Evolutionary conservation across 129 eudicot genomes (phyloP).

Genomic region (Calendula officinalis): DNA sequence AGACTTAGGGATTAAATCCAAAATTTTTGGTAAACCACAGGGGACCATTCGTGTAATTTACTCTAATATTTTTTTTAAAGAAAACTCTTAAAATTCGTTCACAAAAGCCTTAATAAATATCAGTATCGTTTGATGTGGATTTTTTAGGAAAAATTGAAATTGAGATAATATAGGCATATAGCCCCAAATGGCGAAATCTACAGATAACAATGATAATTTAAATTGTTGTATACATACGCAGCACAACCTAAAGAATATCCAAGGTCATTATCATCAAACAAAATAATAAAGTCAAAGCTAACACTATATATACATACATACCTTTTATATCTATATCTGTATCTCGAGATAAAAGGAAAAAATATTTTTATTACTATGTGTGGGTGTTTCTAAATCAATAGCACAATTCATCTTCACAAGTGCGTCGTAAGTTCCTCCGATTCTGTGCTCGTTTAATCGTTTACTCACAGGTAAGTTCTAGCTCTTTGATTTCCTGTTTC

Average conservation of each 20-base stretch:
- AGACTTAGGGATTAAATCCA: too few relatives aligned
- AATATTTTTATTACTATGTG: slow-evolving; percentile 8
- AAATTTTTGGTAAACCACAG: too few relatives aligned
- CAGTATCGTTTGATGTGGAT: too few relatives aligned
- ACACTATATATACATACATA: slow-evolving; percentile 2
- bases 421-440: neutral
- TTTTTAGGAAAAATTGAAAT: neutral
- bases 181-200: neutral
- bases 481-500: slow-evolving; percentile 1
- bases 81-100: too few relatives aligned
- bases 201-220: neutral
- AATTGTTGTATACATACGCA: neutral
- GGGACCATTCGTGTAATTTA: too few relatives aligned
- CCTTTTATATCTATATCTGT: slow-evolving; percentile 12
- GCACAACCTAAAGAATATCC: slow-evolving; percentile 32
- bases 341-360: slow-evolving; percentile 13
- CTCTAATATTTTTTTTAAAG: too few relatives aligned
- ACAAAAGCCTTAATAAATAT: too few relatives aligned
- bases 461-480: slow-evolving; percentile 19
- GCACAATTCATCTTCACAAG: slow-evolving; percentile 25
- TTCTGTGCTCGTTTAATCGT: slow-evolving; percentile 18
- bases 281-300: slow-evolving; percentile 30
- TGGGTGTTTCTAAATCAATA: slow-evolving; percentile 13
- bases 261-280: slow-evolving; percentile 24
- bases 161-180: neutral